Evolutionary conservation across 805 yeast species (phyloP).

Genomic region (Suhomyces canberraensis): DNA sequence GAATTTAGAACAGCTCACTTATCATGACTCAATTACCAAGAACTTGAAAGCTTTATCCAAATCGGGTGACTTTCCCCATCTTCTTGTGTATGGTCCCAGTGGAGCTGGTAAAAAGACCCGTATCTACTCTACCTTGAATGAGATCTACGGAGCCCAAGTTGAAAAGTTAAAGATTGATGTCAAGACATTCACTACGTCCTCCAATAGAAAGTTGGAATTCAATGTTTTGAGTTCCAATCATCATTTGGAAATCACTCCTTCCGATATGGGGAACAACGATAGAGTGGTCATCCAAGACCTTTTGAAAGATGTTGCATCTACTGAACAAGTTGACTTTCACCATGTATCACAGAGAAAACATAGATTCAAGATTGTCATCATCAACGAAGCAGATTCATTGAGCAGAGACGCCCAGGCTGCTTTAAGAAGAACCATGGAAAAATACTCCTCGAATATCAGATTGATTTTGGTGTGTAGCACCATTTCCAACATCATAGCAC

Average conservation of each 20-base stretch:
- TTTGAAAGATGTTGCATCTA: slow-evolving; percentile 90
- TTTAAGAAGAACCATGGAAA: slow-evolving; percentile 92
- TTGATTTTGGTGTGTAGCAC: slow-evolving; percentile 82
- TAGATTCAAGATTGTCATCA: slow-evolving; percentile 75
- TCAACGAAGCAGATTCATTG: slow-evolving; percentile 87
- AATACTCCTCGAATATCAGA: slow-evolving; percentile 83
- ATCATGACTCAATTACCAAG: slow-evolving; percentile 61
- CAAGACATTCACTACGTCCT: slow-evolving; percentile 71
- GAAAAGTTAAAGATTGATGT: slow-evolving; percentile 84
- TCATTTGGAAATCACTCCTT: slow-evolving; percentile 93
- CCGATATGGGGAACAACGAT: slow-evolving; percentile 95
- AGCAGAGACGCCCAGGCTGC: slow-evolving; percentile 96
- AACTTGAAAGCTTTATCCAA: slow-evolving; percentile 58
- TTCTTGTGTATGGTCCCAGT: slow-evolving; percentile 89
- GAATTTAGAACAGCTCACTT: slow-evolving; percentile 58
- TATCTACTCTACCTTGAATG: slow-evolving; percentile 71
- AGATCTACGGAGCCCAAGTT: slow-evolving; percentile 79
- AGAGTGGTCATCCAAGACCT: slow-evolving; percentile 92
- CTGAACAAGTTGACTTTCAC: slow-evolving; percentile 86
- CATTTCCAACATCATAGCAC: slow-evolving; percentile 87
- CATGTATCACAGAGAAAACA: slow-evolving; percentile 41
- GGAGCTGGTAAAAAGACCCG: slow-evolving; percentile 98
- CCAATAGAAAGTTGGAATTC: slow-evolving; percentile 79
- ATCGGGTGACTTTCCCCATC: slow-evolving; percentile 89
- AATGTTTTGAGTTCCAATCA: slow-evolving; percentile 88